Conservation (phyloP, 228 moss, liverwort and hornwort genomes). For the Sphagnum fallax region DNA sequence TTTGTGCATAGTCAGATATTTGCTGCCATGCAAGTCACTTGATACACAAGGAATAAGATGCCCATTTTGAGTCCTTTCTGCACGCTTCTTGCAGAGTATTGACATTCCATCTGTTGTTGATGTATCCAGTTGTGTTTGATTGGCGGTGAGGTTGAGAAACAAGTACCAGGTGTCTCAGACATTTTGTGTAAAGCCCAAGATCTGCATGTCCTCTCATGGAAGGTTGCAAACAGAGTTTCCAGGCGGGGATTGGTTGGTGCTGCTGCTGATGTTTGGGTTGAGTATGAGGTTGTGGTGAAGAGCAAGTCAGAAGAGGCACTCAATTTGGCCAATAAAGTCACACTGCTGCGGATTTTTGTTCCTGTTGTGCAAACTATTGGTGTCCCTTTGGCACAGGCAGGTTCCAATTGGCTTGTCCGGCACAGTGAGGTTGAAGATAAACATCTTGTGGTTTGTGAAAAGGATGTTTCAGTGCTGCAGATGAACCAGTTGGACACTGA, state of each 20-base stretch:
- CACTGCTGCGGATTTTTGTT: constrained; percentile 35
- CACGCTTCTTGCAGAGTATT: neutral
- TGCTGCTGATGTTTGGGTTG: constrained; percentile 72
- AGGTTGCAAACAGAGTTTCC: constrained; percentile 33
- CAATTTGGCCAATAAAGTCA: constrained; percentile 32
- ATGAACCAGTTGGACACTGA: constrained; percentile 5
- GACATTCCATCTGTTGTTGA: neutral
- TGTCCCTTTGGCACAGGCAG: constrained; percentile 36
- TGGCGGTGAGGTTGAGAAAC: constrained; percentile 45
- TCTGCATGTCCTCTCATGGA: constrained; percentile 33
- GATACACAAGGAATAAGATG: too few species aligned
- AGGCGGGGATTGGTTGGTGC: constrained; percentile 58
- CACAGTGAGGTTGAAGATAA: constrained; percentile 48
- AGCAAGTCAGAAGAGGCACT: constrained; percentile 39
- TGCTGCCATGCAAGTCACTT: too few species aligned
- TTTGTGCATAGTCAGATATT: too few species aligned
- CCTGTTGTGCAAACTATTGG: constrained; percentile 43
- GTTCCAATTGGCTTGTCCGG: constrained; percentile 60
- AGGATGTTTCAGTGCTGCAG: constrained; percentile 15
- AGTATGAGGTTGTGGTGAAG: constrained; percentile 54
- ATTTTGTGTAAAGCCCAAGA: constrained; percentile 30
- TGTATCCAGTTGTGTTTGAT: constrained; percentile 48
- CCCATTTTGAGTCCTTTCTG: too few species aligned
- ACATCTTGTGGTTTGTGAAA: constrained; percentile 27
- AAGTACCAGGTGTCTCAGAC: constrained; percentile 44